Base-by-base conservation (phyloP, 2,329 filamentous ascomycete species). In the Diaporthe eres region DNA sequence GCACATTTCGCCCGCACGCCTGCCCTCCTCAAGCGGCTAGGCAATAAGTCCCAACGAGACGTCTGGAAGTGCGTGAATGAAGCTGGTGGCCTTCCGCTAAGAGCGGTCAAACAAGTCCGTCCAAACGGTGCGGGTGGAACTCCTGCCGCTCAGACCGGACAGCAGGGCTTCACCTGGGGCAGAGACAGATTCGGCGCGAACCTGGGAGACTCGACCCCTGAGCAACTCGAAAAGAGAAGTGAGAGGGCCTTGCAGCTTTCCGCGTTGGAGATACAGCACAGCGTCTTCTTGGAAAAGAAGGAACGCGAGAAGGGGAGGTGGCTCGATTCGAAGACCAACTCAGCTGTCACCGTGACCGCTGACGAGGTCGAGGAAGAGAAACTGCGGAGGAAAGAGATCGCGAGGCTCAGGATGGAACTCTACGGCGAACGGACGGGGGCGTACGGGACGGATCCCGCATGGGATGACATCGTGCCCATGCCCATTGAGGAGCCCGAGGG, bases 381-480 rank as follows among this genome's bases (percentile, higher is more conserved):
- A 76, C 79, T 81, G 72, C 82, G 89, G 58, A 83, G 90, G 53
- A 82, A 82, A 34, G 87, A 88, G 63, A 92, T 92, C 86, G 87
- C 90, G 2, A 79, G 80, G 4, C 81, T 91, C 55, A 85, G 83
- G 74, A 85, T 84, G 78, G 88, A 91, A 63, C 83, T 92, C 17
- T 91, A 91, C 79, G 89, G 90, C 19, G 82, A 86, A 75, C 86
- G 84, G 75, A 84, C 82, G 65, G 87, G 87, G 12, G 78, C 85
- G 80, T 94, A 94, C 83, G 88, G 90, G 71, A 87, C 89, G 77
- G 92, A 96, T 83, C 92, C 94, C 1, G 89, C 88, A 77, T 98
- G 95, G 96, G 92, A 94, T 79, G 95, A 97, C 85, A 89, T 98
- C 71, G 87, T 91, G 71, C 96, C 96, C 28, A 93, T 98, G 74